phyloP scores from a whole-genome alignment of 768 basidiomycete genomes.

The Auricularia sp. region DNA sequence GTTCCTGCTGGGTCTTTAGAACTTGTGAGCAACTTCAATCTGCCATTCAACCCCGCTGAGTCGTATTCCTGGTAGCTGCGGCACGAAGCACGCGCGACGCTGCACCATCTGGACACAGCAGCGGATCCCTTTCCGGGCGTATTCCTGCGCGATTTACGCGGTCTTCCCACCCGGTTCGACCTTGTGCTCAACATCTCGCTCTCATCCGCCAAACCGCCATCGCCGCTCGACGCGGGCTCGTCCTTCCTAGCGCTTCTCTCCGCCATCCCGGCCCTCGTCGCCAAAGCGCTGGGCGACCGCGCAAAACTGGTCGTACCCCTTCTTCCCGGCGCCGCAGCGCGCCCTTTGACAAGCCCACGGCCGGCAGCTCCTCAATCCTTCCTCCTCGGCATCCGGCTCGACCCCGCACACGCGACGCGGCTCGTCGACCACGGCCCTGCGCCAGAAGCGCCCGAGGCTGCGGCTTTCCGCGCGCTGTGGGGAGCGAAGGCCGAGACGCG shows the following conservation, averaged over 20 bases:
- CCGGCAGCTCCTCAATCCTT: conserved; percentile 38
- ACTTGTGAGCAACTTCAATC: conserved; percentile 38
- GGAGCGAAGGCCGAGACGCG: conserved; percentile 85
- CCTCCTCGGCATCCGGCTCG: conserved; percentile 67
- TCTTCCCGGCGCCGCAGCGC: conserved; percentile 7
- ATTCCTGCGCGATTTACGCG: conserved; percentile 65
- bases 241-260: conserved; percentile 40
- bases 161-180: conserved; percentile 63
- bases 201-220: neutral
- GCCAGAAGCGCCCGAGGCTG: conserved; percentile 41
- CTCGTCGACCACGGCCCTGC: conserved; percentile 90
- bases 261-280: conserved; percentile 34
- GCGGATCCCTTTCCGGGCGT: conserved; percentile 59
- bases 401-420: conserved; percentile 63
- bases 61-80: conserved; percentile 40
- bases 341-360: conserved; percentile 29
- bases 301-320: conserved; percentile 55
- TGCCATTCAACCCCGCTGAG: neutral
- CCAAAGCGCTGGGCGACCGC: conserved; percentile 64
- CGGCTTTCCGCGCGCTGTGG: conserved; percentile 79
- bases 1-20: conserved; percentile 71
- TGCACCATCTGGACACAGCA: conserved; percentile 49
- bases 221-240: conserved; percentile 34
- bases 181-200: conserved; percentile 37
- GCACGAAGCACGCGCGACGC: conserved; percentile 65